Conservation (phyloP, 2,329 filamentous ascomycete genomes). For the Trematosphaeria pertusa region DNA sequence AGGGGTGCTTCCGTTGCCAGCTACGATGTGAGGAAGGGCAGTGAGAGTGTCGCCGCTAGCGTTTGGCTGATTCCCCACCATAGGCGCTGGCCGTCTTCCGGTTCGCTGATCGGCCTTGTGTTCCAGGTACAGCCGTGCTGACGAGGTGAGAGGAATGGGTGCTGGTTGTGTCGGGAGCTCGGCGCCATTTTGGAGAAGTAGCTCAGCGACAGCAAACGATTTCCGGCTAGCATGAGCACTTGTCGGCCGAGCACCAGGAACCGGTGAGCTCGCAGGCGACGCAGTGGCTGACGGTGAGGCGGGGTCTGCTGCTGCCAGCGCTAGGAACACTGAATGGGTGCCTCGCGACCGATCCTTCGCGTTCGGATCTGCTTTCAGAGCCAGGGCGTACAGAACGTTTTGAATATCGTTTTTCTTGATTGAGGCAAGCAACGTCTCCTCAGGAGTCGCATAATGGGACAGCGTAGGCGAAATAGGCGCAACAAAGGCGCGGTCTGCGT, state of each 20-base stretch:
- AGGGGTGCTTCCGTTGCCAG: slow-evolving; percentile 49
- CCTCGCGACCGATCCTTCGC: slow-evolving; percentile 77
- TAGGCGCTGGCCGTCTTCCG: slow-evolving; percentile 46
- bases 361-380: slow-evolving; percentile 87
- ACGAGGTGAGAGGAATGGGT: slow-evolving; percentile 81
- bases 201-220: slow-evolving; percentile 86
- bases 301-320: slow-evolving; percentile 90
- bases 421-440: slow-evolving; percentile 87
- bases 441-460: slow-evolving; percentile 77
- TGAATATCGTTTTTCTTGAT: slow-evolving; percentile 98
- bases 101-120: slow-evolving; percentile 66
- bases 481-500: slow-evolving; percentile 83
- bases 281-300: slow-evolving; percentile 69
- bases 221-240: slow-evolving; percentile 52
- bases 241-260: slow-evolving; percentile 49
- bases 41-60: slow-evolving; percentile 64
- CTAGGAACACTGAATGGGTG: slow-evolving; percentile 89
- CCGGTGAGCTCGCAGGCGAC: slow-evolving; percentile 52
- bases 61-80: slow-evolving; percentile 59
- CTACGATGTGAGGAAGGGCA: slow-evolving; percentile 63
- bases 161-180: slow-evolving; percentile 79
- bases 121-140: slow-evolving; percentile 84
- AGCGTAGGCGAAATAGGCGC: slow-evolving; percentile 77
- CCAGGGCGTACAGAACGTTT: slow-evolving; percentile 88
- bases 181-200: slow-evolving; percentile 92